Percentiles rank a stretch among this genome's conserved stretches.
Conservation (phyloP, 2,329 filamentous ascomycete genomes). For the Aspergillus thermomutatus region DNA sequence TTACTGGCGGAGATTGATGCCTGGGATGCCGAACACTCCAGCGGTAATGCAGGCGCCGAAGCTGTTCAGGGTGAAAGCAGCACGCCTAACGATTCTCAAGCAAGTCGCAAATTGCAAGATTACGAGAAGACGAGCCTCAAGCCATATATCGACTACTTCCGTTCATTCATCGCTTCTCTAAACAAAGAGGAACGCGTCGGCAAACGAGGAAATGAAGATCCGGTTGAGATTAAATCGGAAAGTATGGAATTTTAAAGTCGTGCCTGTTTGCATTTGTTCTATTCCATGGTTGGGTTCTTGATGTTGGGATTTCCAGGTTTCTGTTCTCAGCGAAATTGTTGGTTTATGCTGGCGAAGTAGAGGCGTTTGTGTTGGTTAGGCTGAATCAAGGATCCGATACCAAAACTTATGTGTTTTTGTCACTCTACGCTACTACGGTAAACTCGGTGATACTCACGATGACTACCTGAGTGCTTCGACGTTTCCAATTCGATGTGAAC, state of each 20-base stretch:
- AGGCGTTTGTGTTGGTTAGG: conserved; percentile 5
- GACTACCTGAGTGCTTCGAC: neutral
- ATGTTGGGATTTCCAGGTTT: neutral
- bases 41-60: conserved; percentile 36
- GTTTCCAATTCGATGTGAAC: neutral
- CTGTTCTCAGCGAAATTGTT: conserved; percentile 10
- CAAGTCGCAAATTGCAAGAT: conserved; percentile 60
- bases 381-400: neutral
- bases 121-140: conserved; percentile 97
- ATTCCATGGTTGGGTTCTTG: neutral
- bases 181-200: conserved; percentile 67
- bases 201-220: conserved; percentile 52
- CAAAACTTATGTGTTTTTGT: neutral
- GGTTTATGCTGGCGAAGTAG: neutral
- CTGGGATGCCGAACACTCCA: conserved; percentile 55
- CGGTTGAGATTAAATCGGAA: conserved; percentile 40
- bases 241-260: conserved; percentile 62
- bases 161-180: conserved; percentile 71
- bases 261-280: neutral
- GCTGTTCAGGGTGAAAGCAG: conserved; percentile 41
- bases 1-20: conserved; percentile 82
- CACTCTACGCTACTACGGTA: neutral
- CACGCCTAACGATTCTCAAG: conserved; percentile 29
- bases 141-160: conserved; percentile 88
- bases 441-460: neutral